These are phyloP conservation scores for Zalaria sp. DNA, from an alignment of 2,329 filamentous ascomycete species.

Conservation along the genomic window DNA sequence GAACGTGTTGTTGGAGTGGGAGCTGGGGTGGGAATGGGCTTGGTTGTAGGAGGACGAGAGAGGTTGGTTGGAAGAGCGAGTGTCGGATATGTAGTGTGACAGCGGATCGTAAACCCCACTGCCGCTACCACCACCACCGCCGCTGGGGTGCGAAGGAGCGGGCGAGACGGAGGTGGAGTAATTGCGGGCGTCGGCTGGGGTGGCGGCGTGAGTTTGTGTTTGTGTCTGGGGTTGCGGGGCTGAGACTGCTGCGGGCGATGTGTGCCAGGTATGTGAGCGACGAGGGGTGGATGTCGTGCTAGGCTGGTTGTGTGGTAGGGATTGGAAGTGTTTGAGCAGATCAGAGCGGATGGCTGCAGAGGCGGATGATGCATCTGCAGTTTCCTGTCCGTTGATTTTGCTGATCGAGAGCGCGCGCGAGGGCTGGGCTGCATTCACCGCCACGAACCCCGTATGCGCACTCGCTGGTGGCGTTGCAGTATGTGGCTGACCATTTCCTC, in stretches of 20 bases:
- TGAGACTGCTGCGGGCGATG: conserved; percentile 3
- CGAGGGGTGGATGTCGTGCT: conserved; percentile 11
- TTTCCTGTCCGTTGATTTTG: conserved; percentile 17
- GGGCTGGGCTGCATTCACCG: conserved; percentile 34
- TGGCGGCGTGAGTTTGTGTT: conserved; percentile 1
- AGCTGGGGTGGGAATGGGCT: neutral
- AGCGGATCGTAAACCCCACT: neutral
- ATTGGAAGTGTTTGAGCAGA: conserved; percentile 48
- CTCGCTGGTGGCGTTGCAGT: conserved; percentile 12
- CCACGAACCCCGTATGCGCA: conserved; percentile 34
- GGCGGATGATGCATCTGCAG: conserved; percentile 10
- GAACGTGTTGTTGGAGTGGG: no score
- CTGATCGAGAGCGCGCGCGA: conserved; percentile 17
- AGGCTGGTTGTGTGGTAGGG: conserved; percentile 37
- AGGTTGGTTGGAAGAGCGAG: neutral
- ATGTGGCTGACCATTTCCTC: conserved; percentile 1
- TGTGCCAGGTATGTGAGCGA: conserved; percentile 8
- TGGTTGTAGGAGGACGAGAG: neutral
- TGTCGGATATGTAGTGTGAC: conserved; percentile 1
- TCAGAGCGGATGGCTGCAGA: conserved; percentile 45
- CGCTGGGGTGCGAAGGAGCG: neutral
- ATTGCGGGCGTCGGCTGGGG: neutral
- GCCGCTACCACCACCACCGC: no score
- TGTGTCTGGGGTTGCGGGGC: neutral
- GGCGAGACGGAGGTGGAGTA: conserved; percentile 2